Conservation (phyloP, 1,284 basidiomycete genomes). For the Fomitopsis pinicola region DNA sequence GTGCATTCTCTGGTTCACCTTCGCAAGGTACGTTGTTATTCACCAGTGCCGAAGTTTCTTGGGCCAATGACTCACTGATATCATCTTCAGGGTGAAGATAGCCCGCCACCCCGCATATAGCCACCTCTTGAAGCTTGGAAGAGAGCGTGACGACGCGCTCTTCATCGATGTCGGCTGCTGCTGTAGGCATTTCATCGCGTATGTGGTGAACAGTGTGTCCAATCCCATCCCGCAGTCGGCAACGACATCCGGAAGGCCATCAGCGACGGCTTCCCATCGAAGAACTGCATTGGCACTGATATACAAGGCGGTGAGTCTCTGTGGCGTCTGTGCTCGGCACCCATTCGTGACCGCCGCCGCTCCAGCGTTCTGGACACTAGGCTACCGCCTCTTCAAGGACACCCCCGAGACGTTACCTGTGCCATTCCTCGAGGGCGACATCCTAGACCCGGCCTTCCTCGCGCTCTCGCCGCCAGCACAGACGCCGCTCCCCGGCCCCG, state of each 20-base stretch:
- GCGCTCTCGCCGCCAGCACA: conserved; percentile 11
- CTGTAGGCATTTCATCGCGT: conserved; percentile 30
- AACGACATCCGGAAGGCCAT: conserved; percentile 38
- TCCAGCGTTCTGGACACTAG: conserved; percentile 31
- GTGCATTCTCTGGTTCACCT: conserved; percentile 14
- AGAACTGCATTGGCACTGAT: conserved; percentile 31
- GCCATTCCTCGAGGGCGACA: conserved; percentile 44
- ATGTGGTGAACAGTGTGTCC: not conserved
- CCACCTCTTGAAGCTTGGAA: conserved; percentile 33
- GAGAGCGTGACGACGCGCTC: conserved; percentile 36
- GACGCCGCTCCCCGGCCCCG: conserved; percentile 17
- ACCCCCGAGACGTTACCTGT: conserved; percentile 38
- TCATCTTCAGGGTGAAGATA: conserved; percentile 22
- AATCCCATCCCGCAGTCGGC: conserved; percentile 29
- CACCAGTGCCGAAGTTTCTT: too few relatives aligned
- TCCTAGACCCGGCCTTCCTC: conserved; percentile 35
- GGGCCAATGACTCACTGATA: too few relatives aligned
- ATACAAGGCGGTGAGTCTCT: conserved; percentile 24
- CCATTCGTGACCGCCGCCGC: too few relatives aligned
- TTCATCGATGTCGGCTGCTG: conserved; percentile 43
- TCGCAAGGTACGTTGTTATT: conserved; percentile 6
- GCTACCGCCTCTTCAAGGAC: conserved; percentile 29
- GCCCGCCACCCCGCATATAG: conserved; percentile 37
- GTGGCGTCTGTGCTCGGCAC: too few relatives aligned
- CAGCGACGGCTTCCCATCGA: conserved; percentile 32